Evolutionary conservation across 495 filamentous ascomycete genomes (phyloP).

Genomic region (Annulohypoxylon stygium): DNA sequence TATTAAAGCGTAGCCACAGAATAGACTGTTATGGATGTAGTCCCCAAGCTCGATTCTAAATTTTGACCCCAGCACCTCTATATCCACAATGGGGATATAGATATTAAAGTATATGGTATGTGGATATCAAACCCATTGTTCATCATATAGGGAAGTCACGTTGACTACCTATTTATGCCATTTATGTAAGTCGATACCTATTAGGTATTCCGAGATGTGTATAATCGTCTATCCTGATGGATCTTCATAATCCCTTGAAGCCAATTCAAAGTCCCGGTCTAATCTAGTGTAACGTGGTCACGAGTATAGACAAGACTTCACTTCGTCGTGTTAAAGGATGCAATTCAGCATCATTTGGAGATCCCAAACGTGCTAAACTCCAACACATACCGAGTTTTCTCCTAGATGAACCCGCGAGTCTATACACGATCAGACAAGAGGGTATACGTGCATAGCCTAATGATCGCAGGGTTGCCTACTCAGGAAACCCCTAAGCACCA

Average conservation of each 20-base stretch:
- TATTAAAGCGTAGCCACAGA: neutral
- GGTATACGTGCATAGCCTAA: slow-evolving; percentile 7
- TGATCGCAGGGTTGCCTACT: slow-evolving; percentile 1
- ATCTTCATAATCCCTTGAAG: neutral
- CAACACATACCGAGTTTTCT: slow-evolving; percentile 37
- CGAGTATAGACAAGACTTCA: neutral
- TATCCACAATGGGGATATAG: neutral
- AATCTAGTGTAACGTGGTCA: neutral
- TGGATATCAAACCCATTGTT: neutral
- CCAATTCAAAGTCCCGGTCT: neutral
- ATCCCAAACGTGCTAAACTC: neutral
- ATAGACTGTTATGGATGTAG: neutral
- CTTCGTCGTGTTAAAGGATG: neutral
- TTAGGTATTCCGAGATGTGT: neutral
- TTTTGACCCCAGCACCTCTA: neutral
- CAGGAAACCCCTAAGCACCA: neutral
- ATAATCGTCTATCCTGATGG: neutral
- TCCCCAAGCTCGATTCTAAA: neutral
- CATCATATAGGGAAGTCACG: neutral
- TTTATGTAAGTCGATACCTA: neutral
- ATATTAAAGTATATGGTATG: neutral
- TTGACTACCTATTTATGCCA: neutral
- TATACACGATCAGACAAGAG: slow-evolving; percentile 5
- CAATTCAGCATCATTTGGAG: neutral
- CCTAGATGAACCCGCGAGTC: slow-evolving; percentile 9